Evolutionary conservation across 305 asterid genomes (phyloP).

Genomic region (Nicotiana rustica): DNA sequence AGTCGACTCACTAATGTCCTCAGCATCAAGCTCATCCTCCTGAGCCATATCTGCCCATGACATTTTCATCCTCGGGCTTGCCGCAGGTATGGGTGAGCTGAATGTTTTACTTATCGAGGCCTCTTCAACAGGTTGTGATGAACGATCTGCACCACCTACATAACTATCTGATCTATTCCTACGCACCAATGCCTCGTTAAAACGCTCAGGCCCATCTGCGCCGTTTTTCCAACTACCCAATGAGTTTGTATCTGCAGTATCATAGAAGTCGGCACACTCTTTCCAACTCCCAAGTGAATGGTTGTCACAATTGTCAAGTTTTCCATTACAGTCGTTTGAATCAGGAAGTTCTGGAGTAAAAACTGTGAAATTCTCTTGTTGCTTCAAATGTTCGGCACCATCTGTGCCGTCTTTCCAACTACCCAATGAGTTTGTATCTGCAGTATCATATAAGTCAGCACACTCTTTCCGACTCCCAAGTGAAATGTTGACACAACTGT

Average conservation of each 20-base stretch:
- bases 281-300: slow-evolving; percentile 57
- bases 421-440: slow-evolving; percentile 58
- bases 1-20: slow-evolving; percentile 54
- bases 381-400: slow-evolving; percentile 40
- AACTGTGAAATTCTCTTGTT: slow-evolving; percentile 42
- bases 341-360: slow-evolving; percentile 40
- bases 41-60: slow-evolving; percentile 97
- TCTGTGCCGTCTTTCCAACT: slow-evolving; percentile 51
- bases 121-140: slow-evolving; percentile 48
- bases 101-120: slow-evolving; percentile 45
- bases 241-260: slow-evolving; percentile 59
- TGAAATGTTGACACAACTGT: slow-evolving; percentile 43
- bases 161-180: background rate
- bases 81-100: slow-evolving; percentile 43
- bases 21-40: slow-evolving; percentile 82
- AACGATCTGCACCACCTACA: slow-evolving; percentile 23
- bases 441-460: slow-evolving; percentile 46
- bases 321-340: slow-evolving; percentile 40
- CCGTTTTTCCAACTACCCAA: slow-evolving; percentile 78
- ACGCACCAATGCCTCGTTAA: background rate
- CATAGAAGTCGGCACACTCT: slow-evolving; percentile 46
- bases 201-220: slow-evolving; percentile 39
- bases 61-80: slow-evolving; percentile 53
- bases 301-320: slow-evolving; percentile 43
- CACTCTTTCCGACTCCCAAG: slow-evolving; percentile 50